These are phyloP conservation scores for Cyberlindnera japonica DNA, from an alignment of 805 yeast genomes.

Conservation along the genomic window DNA sequence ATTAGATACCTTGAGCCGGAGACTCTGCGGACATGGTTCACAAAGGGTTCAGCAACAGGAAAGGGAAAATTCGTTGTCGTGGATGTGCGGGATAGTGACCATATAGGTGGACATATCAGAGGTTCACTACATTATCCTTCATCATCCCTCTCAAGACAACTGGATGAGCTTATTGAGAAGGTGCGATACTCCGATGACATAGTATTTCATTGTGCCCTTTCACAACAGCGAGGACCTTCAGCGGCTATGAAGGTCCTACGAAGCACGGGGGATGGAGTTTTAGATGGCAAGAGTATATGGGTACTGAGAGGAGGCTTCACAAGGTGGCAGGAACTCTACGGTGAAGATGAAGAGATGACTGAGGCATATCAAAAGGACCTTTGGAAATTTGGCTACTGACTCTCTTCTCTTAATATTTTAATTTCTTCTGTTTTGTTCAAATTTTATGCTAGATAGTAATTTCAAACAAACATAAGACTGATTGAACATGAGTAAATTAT, in stretches of 20 bases:
- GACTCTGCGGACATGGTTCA: slow-evolving; percentile 45
- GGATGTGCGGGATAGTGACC: slow-evolving; percentile 85
- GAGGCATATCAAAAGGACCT: slow-evolving; percentile 50
- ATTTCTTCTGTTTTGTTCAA: too few relatives aligned
- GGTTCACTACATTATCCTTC: slow-evolving; percentile 54
- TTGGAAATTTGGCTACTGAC: slow-evolving; percentile 33
- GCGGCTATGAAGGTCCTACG: slow-evolving; percentile 62
- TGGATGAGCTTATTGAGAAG: slow-evolving; percentile 25
- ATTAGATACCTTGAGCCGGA: slow-evolving; percentile 45
- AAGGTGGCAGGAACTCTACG: slow-evolving; percentile 76
- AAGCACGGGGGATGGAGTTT: slow-evolving; percentile 24
- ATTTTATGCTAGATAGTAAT: too few relatives aligned
- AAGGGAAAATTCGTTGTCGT: slow-evolving; percentile 50
- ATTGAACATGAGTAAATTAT: too few relatives aligned
- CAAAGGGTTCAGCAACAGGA: slow-evolving; percentile 34
- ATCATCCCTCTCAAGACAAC: slow-evolving; percentile 36
- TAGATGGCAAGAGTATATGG: slow-evolving; percentile 48
- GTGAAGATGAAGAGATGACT: slow-evolving; percentile 61
- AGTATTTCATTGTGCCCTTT: slow-evolving; percentile 86
- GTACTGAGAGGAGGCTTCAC: slow-evolving; percentile 83
- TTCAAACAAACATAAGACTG: too few relatives aligned
- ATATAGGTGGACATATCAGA: slow-evolving; percentile 68
- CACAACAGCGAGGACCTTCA: slow-evolving; percentile 90
- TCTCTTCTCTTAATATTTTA: too few relatives aligned
- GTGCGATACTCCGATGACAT: slow-evolving; percentile 40